These are phyloP conservation scores for Fusarium torreyae DNA, from an alignment of 2,329 filamentous ascomycete genomes.

Conservation along the genomic window DNA sequence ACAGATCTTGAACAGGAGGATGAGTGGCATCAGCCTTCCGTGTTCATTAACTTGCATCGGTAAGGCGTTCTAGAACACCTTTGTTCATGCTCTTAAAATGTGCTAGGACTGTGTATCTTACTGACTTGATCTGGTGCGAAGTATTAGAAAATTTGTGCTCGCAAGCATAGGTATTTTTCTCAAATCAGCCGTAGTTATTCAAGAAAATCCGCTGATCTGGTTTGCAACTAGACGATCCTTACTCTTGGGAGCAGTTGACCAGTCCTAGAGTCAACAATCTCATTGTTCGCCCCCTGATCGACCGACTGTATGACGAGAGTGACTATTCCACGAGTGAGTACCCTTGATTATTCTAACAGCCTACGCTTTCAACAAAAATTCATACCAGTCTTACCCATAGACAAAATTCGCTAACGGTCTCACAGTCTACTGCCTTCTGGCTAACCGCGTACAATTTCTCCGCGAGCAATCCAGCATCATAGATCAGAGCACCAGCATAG, in stretches of 20 bases:
- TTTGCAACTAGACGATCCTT: conserved; percentile 4
- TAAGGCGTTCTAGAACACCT: neutral
- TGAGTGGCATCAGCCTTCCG: conserved; percentile 1
- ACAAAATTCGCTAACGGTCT: neutral
- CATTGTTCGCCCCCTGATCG: conserved; percentile 15
- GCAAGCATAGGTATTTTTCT: conserved; percentile 16
- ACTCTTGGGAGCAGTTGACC: conserved; percentile 17
- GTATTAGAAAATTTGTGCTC: conserved; percentile 18
- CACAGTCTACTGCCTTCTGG: conserved; percentile 78
- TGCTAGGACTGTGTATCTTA: neutral
- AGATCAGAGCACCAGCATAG: conserved; percentile 77
- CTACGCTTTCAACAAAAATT: neutral
- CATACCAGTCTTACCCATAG: neutral
- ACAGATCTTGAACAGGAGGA: conserved; percentile 11
- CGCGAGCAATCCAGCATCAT: conserved; percentile 75
- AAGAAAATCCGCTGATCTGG: neutral
- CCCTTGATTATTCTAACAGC: neutral
- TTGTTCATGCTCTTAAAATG: neutral
- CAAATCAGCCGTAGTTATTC: neutral
- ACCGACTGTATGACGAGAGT: conserved; percentile 11
- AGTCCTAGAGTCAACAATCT: conserved; percentile 16
- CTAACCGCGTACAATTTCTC: conserved; percentile 78
- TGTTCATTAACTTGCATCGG: conserved; percentile 18
- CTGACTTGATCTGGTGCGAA: rapidly evolving
- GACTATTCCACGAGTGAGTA: conserved; percentile 5